A percentile compares a stretch with the other conserved stretches of the same genome.
Evolutionary conservation across 2,329 filamentous ascomycete genomes (phyloP).

Genomic region (Epicoccum sorghinum): DNA sequence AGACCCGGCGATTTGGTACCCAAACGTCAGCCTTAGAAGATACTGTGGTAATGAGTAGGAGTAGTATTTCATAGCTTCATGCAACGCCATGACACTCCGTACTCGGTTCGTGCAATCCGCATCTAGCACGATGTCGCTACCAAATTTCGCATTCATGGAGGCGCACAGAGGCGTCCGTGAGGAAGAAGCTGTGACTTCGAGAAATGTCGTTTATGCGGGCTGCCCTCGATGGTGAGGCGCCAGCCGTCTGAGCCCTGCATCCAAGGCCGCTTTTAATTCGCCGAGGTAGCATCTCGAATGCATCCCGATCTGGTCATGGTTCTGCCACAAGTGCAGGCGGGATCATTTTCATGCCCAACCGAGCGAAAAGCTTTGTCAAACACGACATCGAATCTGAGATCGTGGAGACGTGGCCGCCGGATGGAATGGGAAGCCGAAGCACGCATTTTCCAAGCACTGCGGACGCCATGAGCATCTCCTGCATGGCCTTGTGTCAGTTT

Average conservation of each 20-base stretch:
- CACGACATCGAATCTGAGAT: constrained; percentile 31
- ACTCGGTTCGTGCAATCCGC: constrained; percentile 27
- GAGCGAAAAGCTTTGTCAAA: constrained; percentile 22
- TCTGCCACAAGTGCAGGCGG: constrained; percentile 25
- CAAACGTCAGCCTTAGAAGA: constrained; percentile 2
- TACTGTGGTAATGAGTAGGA: background rate
- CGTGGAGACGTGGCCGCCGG: constrained; percentile 29
- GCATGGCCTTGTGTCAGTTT: constrained; percentile 20
- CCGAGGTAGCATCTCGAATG: constrained; percentile 33
- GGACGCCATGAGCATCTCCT: constrained; percentile 2
- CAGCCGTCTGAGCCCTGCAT: constrained; percentile 37
- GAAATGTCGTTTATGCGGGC: constrained; percentile 36
- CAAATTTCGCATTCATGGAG: constrained; percentile 5
- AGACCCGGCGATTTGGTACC: constrained; percentile 23
- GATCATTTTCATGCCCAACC: constrained; percentile 30
- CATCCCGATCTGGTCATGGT: constrained; percentile 27
- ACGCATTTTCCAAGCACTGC: constrained; percentile 1
- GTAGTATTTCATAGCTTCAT: constrained; percentile 7
- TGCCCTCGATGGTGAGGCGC: constrained; percentile 35
- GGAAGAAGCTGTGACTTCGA: constrained; percentile 24
- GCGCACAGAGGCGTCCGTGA: constrained; percentile 12
- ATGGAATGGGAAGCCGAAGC: constrained; percentile 14
- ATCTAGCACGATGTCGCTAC: constrained; percentile 13
- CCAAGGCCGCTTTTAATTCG: constrained; percentile 29
- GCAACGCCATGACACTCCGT: constrained; percentile 11